A percentile compares a stretch with the other conserved stretches of the same genome.
These are phyloP conservation scores for Suhomyces panamericanus DNA, from an alignment of 1,139 yeast species.

Conservation along the genomic window DNA sequence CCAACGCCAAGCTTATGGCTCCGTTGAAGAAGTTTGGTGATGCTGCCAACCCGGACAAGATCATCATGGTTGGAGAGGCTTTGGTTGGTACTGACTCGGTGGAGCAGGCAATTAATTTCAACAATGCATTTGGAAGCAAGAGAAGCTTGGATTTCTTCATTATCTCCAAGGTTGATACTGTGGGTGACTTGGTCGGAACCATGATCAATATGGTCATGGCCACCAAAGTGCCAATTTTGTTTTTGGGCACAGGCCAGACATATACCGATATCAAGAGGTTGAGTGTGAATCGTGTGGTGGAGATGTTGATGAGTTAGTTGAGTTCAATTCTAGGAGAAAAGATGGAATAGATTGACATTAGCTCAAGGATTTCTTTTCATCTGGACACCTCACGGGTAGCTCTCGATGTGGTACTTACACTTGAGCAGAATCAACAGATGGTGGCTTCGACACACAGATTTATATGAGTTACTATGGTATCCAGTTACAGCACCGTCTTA, in stretches of 20 bases:
- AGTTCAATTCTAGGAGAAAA: too few relatives aligned
- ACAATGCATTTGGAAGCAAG: slow-evolving; percentile 85
- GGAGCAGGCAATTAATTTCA: slow-evolving; percentile 90
- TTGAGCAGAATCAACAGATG: not conserved
- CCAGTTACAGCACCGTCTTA: too few relatives aligned
- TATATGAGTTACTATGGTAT: too few relatives aligned
- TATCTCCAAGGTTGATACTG: slow-evolving; percentile 94
- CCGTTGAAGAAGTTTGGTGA: slow-evolving; percentile 94
- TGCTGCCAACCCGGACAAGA: slow-evolving; percentile 93
- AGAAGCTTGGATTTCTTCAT: slow-evolving; percentile 86
- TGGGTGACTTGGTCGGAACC: slow-evolving; percentile 93
- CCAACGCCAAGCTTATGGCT: slow-evolving; percentile 93
- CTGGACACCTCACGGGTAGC: too few relatives aligned
- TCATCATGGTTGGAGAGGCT: slow-evolving; percentile 98
- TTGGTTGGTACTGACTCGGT: slow-evolving; percentile 97
- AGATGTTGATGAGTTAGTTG: slow-evolving; percentile 59
- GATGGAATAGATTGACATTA: too few relatives aligned
- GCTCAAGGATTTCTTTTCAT: too few relatives aligned
- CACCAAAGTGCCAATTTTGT: slow-evolving; percentile 90
- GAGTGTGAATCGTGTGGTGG: slow-evolving; percentile 91
- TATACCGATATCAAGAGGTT: slow-evolving; percentile 93
- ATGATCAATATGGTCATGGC: slow-evolving; percentile 98
- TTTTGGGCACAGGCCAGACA: slow-evolving; percentile 96
- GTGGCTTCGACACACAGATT: too few relatives aligned
- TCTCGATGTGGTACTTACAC: not conserved